Conservation (phyloP, 371 early-diverging fungal species). For the Mortierella sp. region DNA sequence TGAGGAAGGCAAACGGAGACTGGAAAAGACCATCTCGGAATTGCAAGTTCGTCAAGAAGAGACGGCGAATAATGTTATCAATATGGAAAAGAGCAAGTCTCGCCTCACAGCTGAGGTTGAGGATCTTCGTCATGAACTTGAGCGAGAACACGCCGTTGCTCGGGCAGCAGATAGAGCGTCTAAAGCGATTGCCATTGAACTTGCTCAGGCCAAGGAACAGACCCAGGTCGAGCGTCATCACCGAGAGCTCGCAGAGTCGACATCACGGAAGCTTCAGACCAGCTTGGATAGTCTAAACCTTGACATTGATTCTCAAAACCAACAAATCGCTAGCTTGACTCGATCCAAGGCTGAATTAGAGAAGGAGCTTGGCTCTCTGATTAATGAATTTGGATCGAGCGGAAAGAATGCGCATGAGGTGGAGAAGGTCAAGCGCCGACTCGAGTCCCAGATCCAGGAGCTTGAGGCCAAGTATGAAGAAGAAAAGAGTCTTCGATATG, state of each 20-base stretch:
- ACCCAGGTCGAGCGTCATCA: constrained; percentile 75
- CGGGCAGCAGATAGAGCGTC: constrained; percentile 67
- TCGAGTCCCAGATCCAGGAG: constrained; percentile 70
- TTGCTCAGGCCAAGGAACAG: constrained; percentile 59
- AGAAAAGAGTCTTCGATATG: constrained; percentile 61
- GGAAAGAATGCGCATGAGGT: constrained; percentile 81
- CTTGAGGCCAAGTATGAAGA: constrained; percentile 70
- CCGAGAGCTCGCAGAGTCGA: constrained; percentile 70
- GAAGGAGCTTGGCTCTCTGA: constrained; percentile 73
- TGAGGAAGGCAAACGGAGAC: constrained; percentile 69
- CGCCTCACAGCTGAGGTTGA: constrained; percentile 76
- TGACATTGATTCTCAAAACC: constrained; percentile 66
- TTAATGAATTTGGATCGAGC: constrained; percentile 83
- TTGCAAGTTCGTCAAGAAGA: constrained; percentile 68
- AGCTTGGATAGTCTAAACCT: constrained; percentile 64
- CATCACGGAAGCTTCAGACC: constrained; percentile 66
- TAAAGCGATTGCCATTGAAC: constrained; percentile 69
- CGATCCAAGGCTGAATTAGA: constrained; percentile 78
- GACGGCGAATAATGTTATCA: constrained; percentile 57
- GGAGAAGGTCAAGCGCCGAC: constrained; percentile 69
- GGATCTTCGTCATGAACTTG: constrained; percentile 75
- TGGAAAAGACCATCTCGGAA: constrained; percentile 73
- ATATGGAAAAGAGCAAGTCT: constrained; percentile 74
- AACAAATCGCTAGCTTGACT: constrained; percentile 61
- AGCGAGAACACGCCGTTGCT: constrained; percentile 74